phyloP scores from a whole-genome alignment of 352 stramenopile species.

The Globisporangium splendens region DNA sequence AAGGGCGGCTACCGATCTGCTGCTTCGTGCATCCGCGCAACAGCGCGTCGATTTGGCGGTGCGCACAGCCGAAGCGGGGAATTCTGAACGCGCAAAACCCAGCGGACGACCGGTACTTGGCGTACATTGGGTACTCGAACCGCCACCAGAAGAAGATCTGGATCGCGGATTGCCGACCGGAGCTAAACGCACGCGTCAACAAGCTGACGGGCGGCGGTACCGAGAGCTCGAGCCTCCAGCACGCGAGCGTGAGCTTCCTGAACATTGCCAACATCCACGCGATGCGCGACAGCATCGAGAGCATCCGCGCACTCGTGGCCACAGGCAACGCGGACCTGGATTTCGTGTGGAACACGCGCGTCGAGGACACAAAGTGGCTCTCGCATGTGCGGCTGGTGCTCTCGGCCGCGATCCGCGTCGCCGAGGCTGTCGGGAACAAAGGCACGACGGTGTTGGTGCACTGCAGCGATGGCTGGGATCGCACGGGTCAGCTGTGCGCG shows the following conservation, averaged over 20 bases:
- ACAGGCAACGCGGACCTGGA: slow-evolving; percentile 50
- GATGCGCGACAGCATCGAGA: slow-evolving; percentile 86
- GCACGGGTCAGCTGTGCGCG: slow-evolving; percentile 81
- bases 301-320: slow-evolving; percentile 45
- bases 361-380: slow-evolving; percentile 84
- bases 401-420: slow-evolving; percentile 60
- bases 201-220: slow-evolving; percentile 88
- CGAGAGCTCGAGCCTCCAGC: slow-evolving; percentile 74
- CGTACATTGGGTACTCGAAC: slow-evolving; percentile 46
- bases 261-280: slow-evolving; percentile 94
- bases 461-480: slow-evolving; percentile 92
- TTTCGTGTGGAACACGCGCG: slow-evolving; percentile 50
- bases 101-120: slow-evolving; percentile 74
- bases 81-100: slow-evolving; percentile 75
- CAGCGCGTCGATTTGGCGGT: slow-evolving; percentile 74
- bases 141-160: slow-evolving; percentile 51
- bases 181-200: slow-evolving; percentile 89
- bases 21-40: slow-evolving; percentile 74
- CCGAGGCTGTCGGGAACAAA: slow-evolving; percentile 60
- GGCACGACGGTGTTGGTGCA: slow-evolving; percentile 84
- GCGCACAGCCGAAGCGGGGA: slow-evolving; percentile 82
- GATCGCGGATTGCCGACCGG: slow-evolving; percentile 89
- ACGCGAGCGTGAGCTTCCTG: slow-evolving; percentile 79
- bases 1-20: slow-evolving; percentile 78
- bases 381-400: slow-evolving; percentile 68